Conservation (phyloP, 352 stramenopile species). For the Pythium phragmiticola region DNA sequence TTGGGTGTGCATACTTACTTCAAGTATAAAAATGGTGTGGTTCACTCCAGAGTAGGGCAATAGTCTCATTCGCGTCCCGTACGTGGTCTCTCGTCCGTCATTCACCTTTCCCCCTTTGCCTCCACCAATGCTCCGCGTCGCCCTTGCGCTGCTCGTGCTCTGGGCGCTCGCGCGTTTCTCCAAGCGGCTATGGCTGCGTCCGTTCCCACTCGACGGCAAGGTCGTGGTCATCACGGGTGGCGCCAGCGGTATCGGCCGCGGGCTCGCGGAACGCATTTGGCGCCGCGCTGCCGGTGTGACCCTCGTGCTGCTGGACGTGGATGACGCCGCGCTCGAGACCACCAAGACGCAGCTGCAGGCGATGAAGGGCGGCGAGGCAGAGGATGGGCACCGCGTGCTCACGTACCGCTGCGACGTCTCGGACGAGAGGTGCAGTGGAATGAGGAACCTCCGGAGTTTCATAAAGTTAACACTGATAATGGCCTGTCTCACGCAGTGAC, state of each 20-base stretch:
- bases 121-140: background rate
- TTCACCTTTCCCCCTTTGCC: background rate
- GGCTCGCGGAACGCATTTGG: slow-evolving; percentile 37
- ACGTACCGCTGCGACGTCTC: slow-evolving; percentile 32
- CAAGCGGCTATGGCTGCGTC: slow-evolving; percentile 37
- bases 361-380: background rate
- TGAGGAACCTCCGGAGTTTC: no score
- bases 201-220: slow-evolving; percentile 49
- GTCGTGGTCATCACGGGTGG: slow-evolving; percentile 70
- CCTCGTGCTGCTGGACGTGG: slow-evolving; percentile 62
- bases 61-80: no score
- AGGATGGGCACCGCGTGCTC: background rate
- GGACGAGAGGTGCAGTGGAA: slow-evolving; percentile 9
- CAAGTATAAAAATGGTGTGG: no score
- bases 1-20: no score
- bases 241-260: slow-evolving; percentile 48
- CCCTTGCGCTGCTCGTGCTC: slow-evolving; percentile 5
- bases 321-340: slow-evolving; percentile 33
- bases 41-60: no score
- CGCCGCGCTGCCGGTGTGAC: slow-evolving; percentile 32
- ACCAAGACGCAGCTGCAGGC: slow-evolving; percentile 25
- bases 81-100: no score
- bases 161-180: slow-evolving; percentile 38
- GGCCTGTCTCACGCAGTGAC: slow-evolving; percentile 6
- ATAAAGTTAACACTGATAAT: no score